Conservation (phyloP, 2,329 filamentous ascomycete species). For the Talaromyces sp. region DNA sequence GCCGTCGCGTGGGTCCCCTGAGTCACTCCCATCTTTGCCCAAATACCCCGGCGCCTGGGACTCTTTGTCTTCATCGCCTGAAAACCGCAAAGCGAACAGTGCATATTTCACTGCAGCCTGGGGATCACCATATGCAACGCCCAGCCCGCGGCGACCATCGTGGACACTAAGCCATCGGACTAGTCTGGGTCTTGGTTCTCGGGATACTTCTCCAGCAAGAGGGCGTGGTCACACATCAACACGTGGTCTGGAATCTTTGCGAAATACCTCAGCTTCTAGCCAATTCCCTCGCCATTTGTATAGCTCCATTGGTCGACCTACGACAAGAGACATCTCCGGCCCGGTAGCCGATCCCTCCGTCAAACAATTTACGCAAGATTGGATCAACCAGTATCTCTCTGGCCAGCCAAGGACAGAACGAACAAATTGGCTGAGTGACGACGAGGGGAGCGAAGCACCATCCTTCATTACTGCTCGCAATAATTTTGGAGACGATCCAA, state of each 20-base stretch:
- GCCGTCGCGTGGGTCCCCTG: conserved; percentile 20
- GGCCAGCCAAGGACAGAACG: conserved; percentile 64
- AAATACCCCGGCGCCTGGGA: conserved; percentile 29
- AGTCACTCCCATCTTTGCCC: conserved; percentile 27
- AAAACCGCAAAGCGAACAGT: conserved; percentile 41
- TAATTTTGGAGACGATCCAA: conserved; percentile 36
- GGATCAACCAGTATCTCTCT: conserved; percentile 81
- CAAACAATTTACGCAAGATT: conserved; percentile 69
- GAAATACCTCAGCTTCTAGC: conserved; percentile 22
- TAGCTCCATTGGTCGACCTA: conserved; percentile 23
- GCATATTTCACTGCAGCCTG: conserved; percentile 72
- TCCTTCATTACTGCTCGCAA: conserved; percentile 46
- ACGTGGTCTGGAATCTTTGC: conserved; percentile 24
- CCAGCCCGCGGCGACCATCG: conserved; percentile 43
- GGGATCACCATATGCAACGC: conserved; percentile 81
- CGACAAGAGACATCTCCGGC: conserved; percentile 19
- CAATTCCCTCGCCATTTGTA: conserved; percentile 18
- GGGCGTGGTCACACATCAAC: conserved; percentile 14
- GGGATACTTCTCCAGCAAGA: conserved; percentile 30
- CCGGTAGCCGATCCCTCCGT: conserved; percentile 30
- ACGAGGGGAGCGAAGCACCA: conserved; percentile 68
- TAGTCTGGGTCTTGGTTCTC: conserved; percentile 34
- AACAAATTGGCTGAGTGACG: conserved; percentile 80
- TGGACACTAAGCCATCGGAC: conserved; percentile 41
- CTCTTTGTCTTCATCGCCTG: conserved; percentile 34